phyloP scores from a whole-genome alignment of 2,329 filamentous ascomycete species.

The Myriosclerotinia curreyana region DNA sequence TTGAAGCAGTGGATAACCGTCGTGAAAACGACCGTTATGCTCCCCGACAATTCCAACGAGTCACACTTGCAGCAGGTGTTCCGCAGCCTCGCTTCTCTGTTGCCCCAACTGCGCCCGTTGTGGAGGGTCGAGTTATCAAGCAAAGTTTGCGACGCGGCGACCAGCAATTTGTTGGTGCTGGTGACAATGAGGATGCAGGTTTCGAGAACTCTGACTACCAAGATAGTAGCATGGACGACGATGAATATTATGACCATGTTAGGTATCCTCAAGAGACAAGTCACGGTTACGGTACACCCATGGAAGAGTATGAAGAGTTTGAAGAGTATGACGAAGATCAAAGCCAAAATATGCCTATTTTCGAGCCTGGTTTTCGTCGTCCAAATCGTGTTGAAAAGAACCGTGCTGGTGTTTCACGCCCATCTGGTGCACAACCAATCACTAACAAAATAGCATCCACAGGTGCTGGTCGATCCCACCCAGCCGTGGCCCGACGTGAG shows the following conservation, averaged over 20 bases:
- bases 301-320: not conserved
- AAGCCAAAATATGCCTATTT: not conserved
- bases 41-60: conserved; percentile 3
- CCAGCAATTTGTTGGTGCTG: too few species aligned
- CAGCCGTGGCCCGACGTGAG: not conserved
- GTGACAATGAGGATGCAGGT: not conserved
- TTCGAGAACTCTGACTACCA: not conserved
- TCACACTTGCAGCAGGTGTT: not conserved
- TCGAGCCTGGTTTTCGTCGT: not conserved
- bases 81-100: not conserved
- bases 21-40: not conserved
- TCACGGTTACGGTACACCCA: not conserved
- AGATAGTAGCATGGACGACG: conserved; percentile 1
- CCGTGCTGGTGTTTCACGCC: not conserved
- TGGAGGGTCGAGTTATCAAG: conserved; percentile 19
- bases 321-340: conserved; percentile 4
- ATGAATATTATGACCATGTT: not conserved
- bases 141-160: conserved; percentile 2
- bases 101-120: not conserved
- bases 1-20: not conserved
- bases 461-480: not conserved
- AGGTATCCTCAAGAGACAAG: not conserved
- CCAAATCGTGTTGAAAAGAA: conserved; percentile 9
- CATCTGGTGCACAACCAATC: not conserved
- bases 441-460: not conserved